Conservation (phyloP, 169 alveolate species). For the Haemoproteus tartakovskyi region DNA sequence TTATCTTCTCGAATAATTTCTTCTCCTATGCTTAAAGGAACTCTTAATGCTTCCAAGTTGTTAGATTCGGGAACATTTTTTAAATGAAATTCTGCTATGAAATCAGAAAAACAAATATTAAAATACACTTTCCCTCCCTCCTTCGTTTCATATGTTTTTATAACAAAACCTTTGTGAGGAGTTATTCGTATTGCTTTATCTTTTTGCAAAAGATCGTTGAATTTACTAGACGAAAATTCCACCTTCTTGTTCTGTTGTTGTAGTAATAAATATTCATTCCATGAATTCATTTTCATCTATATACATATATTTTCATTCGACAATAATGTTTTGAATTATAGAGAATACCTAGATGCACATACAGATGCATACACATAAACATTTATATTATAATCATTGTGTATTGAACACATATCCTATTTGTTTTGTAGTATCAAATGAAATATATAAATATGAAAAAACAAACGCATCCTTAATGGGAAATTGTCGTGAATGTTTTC, state of each 20-base stretch:
- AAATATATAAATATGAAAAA: not conserved
- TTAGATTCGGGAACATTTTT: constrained; percentile 46
- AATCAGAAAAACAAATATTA: constrained; percentile 36
- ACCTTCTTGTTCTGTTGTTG: not conserved
- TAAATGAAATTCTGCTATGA: constrained; percentile 57
- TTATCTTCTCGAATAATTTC: constrained; percentile 61
- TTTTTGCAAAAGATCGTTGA: constrained; percentile 8
- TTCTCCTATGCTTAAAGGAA: constrained; percentile 66
- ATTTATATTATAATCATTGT: too few relatives aligned
- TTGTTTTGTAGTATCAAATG: not conserved
- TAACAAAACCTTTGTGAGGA: constrained; percentile 66
- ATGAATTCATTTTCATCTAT: too few relatives aligned
- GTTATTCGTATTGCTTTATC: constrained; percentile 45
- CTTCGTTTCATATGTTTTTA: constrained; percentile 62
- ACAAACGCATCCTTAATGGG: too few relatives aligned
- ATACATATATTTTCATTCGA: too few relatives aligned
- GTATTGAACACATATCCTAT: too few relatives aligned
- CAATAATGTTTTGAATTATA: too few relatives aligned
- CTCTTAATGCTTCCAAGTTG: constrained; percentile 53
- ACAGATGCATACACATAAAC: not conserved
- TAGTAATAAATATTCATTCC: too few relatives aligned
- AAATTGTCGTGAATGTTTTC: too few relatives aligned
- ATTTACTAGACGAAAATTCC: constrained; percentile 16
- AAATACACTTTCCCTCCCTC: constrained; percentile 59
- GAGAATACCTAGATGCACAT: not conserved